Evolutionary conservation across 2,329 filamentous ascomycete genomes (phyloP).

Genomic region (Colletotrichum sp.): DNA sequence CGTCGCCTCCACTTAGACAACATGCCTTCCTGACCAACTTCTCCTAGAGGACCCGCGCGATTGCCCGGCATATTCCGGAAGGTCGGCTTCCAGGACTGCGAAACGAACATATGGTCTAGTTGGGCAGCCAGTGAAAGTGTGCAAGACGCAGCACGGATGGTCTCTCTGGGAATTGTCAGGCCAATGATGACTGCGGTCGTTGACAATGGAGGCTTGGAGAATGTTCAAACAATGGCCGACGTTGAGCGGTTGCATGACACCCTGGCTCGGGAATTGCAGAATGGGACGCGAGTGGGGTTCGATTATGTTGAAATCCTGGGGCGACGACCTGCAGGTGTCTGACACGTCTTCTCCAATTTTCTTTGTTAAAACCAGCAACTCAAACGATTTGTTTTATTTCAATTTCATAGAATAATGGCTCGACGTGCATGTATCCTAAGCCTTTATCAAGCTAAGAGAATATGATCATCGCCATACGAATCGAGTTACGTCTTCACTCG

Average conservation of each 20-base stretch:
- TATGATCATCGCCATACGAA: neutral
- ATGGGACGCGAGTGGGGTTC: neutral
- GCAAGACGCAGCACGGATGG: neutral
- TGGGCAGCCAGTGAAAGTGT: neutral
- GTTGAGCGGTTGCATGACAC: neutral
- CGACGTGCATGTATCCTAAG: rapidly evolving
- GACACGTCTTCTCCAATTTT: neutral
- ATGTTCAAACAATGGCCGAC: neutral
- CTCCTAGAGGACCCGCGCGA: neutral
- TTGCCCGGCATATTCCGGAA: rapidly evolving
- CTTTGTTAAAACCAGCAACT: neutral
- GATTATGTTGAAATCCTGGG: neutral
- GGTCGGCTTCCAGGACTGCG: neutral
- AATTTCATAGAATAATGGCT: neutral
- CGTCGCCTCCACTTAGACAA: neutral
- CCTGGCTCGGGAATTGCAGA: neutral
- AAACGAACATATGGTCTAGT: neutral
- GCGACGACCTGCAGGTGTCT: neutral
- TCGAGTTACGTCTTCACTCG: too few species aligned
- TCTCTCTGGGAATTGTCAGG: neutral
- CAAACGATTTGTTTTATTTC: neutral
- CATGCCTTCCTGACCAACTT: neutral
- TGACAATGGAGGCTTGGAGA: neutral
- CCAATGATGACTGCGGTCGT: neutral
- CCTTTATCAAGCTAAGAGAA: neutral